A percentile compares a stretch with the other conserved stretches of the same genome.
These are phyloP conservation scores for Hypericum androsaemum DNA, from an alignment of 345 rosid genomes.

Conservation along the genomic window DNA sequence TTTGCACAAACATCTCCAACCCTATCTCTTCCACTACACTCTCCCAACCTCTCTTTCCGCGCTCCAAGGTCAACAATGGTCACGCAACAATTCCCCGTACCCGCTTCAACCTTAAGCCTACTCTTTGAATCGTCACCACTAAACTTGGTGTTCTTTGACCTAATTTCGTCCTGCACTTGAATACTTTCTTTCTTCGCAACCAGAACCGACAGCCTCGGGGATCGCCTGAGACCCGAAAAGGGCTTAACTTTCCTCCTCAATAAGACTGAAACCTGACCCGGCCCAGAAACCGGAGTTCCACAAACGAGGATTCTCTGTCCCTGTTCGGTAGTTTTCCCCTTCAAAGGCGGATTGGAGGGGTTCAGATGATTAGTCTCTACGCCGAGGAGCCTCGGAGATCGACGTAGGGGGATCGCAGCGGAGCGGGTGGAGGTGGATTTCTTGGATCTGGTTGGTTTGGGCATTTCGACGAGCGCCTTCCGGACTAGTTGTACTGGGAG, in stretches of 20 bases:
- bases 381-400: slow-evolving; percentile 3
- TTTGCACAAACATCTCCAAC: background rate
- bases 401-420: background rate
- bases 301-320: background rate
- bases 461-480: slow-evolving; percentile 1
- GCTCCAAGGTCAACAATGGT: background rate
- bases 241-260: background rate
- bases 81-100: too few relatives aligned
- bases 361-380: background rate
- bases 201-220: background rate
- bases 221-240: background rate
- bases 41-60: background rate
- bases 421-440: background rate
- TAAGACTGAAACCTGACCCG: background rate
- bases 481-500: too few relatives aligned
- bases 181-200: background rate
- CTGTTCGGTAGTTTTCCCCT: background rate
- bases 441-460: background rate
- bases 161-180: background rate
- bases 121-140: background rate
- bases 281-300: background rate
- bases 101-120: too few relatives aligned
- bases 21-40: background rate
- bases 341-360: background rate
- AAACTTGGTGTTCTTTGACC: background rate